A percentile compares a stretch with the other conserved stretches of the same genome.
Conservation (phyloP, 2,329 filamentous ascomycete species). For the Xylariaceae sp. region DNA sequence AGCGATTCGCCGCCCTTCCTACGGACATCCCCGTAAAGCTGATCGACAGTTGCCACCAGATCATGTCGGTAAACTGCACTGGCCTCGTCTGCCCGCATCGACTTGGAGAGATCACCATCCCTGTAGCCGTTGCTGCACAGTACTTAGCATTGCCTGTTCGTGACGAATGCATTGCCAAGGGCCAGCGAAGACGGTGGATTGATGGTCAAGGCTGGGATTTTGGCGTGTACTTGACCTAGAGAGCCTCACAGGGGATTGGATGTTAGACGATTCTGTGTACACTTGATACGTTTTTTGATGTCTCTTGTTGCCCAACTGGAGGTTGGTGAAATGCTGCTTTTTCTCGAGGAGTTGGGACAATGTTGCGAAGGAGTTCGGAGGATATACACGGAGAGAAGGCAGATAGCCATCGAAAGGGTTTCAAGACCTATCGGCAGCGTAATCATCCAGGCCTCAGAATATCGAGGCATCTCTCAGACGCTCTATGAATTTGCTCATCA, state of each 20-base stretch:
- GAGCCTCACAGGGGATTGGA: background rate
- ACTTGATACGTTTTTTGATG: background rate
- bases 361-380: conserved; percentile 5
- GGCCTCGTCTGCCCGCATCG: conserved; percentile 27
- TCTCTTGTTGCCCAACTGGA: background rate
- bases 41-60: conserved; percentile 25
- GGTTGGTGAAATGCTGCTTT: background rate
- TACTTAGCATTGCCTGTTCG: conserved; percentile 23
- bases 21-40: conserved; percentile 24
- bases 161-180: conserved; percentile 27
- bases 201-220: conserved; percentile 23
- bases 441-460: background rate
- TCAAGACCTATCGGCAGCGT: background rate
- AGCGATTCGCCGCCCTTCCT: conserved; percentile 20
- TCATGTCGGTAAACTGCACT: conserved; percentile 27
- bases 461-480: background rate
- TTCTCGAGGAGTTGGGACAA: background rate
- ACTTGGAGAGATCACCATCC: conserved; percentile 21
- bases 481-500: background rate
- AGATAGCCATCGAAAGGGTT: background rate
- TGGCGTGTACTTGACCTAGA: conserved; percentile 26
- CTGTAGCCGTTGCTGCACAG: conserved; percentile 22
- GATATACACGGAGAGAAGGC: conserved; percentile 3
- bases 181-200: conserved; percentile 28
- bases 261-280: background rate